Conservation (phyloP, 257 asterid genomes). For the Pogostemon cablin region DNA sequence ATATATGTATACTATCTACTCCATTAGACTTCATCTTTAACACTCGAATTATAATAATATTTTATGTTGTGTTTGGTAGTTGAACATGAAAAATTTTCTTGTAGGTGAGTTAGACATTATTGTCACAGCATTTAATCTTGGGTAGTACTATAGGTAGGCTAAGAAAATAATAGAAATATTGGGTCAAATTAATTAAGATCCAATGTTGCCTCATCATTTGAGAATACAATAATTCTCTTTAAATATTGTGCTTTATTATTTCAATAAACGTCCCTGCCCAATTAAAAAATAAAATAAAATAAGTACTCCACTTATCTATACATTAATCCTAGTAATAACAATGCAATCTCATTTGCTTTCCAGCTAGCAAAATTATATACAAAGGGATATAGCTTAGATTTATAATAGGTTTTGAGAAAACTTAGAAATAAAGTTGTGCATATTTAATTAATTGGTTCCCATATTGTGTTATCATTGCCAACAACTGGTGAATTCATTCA, state of each 20-base stretch:
- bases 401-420: slow-evolving; percentile 8
- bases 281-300: too few relatives aligned
- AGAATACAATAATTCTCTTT: too few relatives aligned
- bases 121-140: slow-evolving; percentile 17
- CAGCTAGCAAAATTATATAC: slow-evolving; percentile 37
- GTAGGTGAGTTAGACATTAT: slow-evolving; percentile 7
- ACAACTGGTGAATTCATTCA: not conserved
- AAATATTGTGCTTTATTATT: too few relatives aligned
- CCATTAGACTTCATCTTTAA: too few relatives aligned
- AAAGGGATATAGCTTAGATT: slow-evolving; percentile 16
- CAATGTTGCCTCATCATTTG: too few relatives aligned
- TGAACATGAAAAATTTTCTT: not conserved
- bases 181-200: not conserved
- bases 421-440: slow-evolving; percentile 30
- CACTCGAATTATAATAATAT: too few relatives aligned
- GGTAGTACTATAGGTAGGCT: slow-evolving; percentile 4
- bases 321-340: too few relatives aligned
- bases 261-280: too few relatives aligned
- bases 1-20: too few relatives aligned
- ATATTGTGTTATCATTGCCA: slow-evolving; percentile 29
- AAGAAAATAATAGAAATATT: not conserved
- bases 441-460: slow-evolving; percentile 14
- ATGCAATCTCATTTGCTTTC: slow-evolving; percentile 18
- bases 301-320: too few relatives aligned
- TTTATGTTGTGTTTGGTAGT: not conserved